phyloP scores from a whole-genome alignment of 106 monocot species.

The Gastrodia elata region DNA sequence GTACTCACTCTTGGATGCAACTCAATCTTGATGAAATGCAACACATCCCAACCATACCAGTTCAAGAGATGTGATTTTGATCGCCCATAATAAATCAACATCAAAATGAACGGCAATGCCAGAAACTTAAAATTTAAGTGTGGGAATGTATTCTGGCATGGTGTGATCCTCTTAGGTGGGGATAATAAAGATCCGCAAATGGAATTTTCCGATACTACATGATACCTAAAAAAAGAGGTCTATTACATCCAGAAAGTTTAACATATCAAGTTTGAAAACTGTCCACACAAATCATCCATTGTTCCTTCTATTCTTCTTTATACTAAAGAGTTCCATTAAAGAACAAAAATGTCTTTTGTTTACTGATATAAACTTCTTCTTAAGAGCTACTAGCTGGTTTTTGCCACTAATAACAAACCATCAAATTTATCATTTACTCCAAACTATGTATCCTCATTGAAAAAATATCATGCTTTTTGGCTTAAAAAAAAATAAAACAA shows the following conservation, averaged over 20 bases:
- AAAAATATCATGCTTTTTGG: background rate
- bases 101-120: background rate
- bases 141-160: background rate
- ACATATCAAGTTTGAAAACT: background rate
- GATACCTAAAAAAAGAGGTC: background rate
- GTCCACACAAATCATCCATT: background rate
- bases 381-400: background rate
- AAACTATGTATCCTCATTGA: background rate
- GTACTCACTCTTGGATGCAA: background rate
- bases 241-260: too few species aligned
- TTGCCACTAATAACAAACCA: background rate
- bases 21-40: background rate
- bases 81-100: background rate
- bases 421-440: background rate
- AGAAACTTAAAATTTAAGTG: background rate
- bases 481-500: background rate
- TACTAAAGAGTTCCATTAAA: background rate
- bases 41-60: background rate
- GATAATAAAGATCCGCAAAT: background rate
- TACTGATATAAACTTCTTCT: background rate
- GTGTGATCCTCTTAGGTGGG: background rate
- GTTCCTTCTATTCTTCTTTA: background rate
- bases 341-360: background rate
- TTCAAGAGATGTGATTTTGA: background rate
- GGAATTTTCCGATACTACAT: background rate